Evolutionary conservation across 2,329 filamentous ascomycete species (phyloP).

Genomic region (Fusarium nodosum): DNA sequence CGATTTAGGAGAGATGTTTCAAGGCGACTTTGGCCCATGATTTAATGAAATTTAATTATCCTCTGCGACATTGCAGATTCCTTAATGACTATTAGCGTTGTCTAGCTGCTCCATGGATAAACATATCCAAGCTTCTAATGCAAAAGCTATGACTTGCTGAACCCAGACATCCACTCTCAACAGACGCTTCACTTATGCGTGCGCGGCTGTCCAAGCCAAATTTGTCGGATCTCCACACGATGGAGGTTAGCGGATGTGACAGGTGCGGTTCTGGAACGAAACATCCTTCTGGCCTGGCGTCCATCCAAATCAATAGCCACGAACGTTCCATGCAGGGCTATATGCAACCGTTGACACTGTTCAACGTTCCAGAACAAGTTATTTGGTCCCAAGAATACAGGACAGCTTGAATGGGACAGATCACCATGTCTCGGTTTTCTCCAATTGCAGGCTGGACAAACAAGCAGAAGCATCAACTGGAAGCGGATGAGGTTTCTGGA

Average conservation of each 20-base stretch:
- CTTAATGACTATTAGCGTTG: neutral
- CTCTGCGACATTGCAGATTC: neutral
- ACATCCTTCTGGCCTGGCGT: neutral
- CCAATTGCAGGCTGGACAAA: neutral
- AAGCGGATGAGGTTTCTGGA: neutral
- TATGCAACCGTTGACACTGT: neutral
- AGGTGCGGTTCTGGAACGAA: neutral
- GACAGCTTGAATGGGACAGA: neutral
- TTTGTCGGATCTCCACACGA: neutral
- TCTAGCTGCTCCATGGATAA: neutral
- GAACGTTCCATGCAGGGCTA: neutral
- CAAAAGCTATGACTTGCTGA: neutral
- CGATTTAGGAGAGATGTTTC: constrained; percentile 67
- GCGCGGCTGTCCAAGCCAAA: neutral
- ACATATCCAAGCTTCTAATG: neutral
- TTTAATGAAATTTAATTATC: constrained; percentile 30
- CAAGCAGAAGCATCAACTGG: neutral
- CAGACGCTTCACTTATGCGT: neutral
- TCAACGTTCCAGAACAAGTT: neutral
- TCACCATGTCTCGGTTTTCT: neutral
- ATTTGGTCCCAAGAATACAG: neutral
- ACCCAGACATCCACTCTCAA: neutral
- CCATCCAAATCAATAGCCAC: too few species aligned
- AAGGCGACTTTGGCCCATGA: constrained; percentile 56
- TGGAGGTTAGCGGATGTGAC: neutral